Evolutionary conservation across 2,329 filamentous ascomycete genomes (phyloP), one percentile per base, ranked within the genome.

Genomic region (Xylaria multiplex): DNA sequence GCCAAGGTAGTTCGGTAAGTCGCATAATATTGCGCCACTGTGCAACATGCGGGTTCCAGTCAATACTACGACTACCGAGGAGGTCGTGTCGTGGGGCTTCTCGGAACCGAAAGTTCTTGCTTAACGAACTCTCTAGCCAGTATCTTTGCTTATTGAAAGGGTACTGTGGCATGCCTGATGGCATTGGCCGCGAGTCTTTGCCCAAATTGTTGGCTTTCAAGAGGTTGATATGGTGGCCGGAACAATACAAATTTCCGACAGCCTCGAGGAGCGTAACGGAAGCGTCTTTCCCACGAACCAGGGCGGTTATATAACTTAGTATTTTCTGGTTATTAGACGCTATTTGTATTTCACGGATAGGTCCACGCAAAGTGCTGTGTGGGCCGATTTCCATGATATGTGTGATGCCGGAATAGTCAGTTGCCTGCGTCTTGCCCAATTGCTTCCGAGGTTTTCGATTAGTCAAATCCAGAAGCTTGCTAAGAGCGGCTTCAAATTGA

Each of bases 1-100:
- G 45, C 67, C 67, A 69, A 1, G 65, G 46, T 0, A 67, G 13
- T n/a, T 64, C 59, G 22, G 19, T 24, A 1, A 69, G 42, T 1
- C 43, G 62, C 16, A 69, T 35, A 7, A 62, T 62, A 22, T 69
- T 69, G 8, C 67, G 67, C 64, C 64, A 66, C 71, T 72, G 30
- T 61, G 61, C 61, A 9, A 57, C 32, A 8, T 37, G n/a, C 9
- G 61, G 59, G 22, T 54, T 64, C 72, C 71, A 72, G 55, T 62
- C 60, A 9, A 57, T 40, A n/a, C 27, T 57, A 6, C 52, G 60
- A 22, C 37, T 56, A 4, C 60, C 60, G 5, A 62, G 32, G 3
- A 62, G 52, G 19, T 62, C 60, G 40, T 62, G 70, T 69, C 48
- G 45, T 42, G 30, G 63, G 24, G 24, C n/a, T 55, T n/a, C 37